phyloP scores from a whole-genome alignment of 805 yeast genomes.

The Candida pini region DNA sequence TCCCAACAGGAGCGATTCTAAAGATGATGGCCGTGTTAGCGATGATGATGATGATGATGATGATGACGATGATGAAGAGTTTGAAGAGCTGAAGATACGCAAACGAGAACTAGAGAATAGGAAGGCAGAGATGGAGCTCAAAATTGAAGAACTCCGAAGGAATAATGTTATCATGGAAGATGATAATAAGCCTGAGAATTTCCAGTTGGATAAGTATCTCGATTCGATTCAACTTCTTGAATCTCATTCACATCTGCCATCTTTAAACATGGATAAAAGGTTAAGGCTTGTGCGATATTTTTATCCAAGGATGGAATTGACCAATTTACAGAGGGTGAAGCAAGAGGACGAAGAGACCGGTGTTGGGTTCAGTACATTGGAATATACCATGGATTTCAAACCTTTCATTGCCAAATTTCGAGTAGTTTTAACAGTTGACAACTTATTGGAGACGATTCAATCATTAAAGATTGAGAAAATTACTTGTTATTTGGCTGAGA shows the following conservation, averaged over 20 bases:
- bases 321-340: slow-evolving; percentile 1
- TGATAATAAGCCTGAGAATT: slow-evolving; percentile 4
- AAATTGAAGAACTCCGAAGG: slow-evolving; percentile 2
- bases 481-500: slow-evolving; percentile 8
- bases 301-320: slow-evolving; percentile 24
- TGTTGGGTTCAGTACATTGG: slow-evolving; percentile 4
- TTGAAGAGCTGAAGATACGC: slow-evolving; percentile 5
- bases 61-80: slow-evolving; percentile 12
- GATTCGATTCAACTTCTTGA: slow-evolving; percentile 12
- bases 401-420: slow-evolving; percentile 12
- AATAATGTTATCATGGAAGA: neutral
- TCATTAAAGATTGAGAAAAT: slow-evolving; percentile 7
- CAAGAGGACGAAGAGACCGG: neutral
- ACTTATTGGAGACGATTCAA: slow-evolving; percentile 7
- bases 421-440: slow-evolving; percentile 9
- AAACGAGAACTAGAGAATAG: slow-evolving; percentile 5
- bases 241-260: slow-evolving; percentile 23
- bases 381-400: slow-evolving; percentile 11
- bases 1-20: neutral
- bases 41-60: slow-evolving; percentile 3
- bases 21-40: neutral
- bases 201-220: slow-evolving; percentile 14
- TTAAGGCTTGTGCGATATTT: slow-evolving; percentile 17
- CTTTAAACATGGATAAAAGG: slow-evolving; percentile 22
- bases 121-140: slow-evolving; percentile 2